These are phyloP conservation scores for Lasiodiplodia gonubiensis DNA, from an alignment of 2,329 filamentous ascomycete genomes.

Conservation along the genomic window DNA sequence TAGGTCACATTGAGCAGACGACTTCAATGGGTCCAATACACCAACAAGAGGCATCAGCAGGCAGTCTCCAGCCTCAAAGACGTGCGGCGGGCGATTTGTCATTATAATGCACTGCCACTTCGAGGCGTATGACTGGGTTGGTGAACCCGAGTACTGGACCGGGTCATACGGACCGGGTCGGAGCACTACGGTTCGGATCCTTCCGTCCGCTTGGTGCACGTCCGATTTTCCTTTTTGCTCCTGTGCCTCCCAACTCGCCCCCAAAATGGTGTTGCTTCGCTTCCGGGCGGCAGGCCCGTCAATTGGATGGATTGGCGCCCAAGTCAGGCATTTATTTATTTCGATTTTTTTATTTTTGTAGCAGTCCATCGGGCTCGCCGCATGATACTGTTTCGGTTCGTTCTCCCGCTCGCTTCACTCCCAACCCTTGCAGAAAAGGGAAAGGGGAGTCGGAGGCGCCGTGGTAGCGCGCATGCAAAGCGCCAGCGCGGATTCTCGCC, in stretches of 20 bases:
- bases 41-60: not conserved
- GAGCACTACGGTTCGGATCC: conserved; percentile 10
- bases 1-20: not conserved
- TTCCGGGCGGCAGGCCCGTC: not conserved
- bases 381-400: too few species aligned
- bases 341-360: not conserved
- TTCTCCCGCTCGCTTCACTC: too few species aligned
- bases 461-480: too few species aligned
- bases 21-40: not conserved
- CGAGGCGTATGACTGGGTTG: not conserved
- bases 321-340: not conserved
- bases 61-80: not conserved
- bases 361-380: not conserved
- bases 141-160: not conserved
- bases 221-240: not conserved
- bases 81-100: not conserved
- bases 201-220: conserved; percentile 10
- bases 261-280: not conserved
- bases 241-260: not conserved
- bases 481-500: not conserved
- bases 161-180: conserved; percentile 9
- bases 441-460: too few species aligned
- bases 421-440: too few species aligned
- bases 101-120: not conserved
- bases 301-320: not conserved